phyloP scores from a whole-genome alignment of 371 early-diverging fungal species.

The Syncephalis plumigaleata region DNA sequence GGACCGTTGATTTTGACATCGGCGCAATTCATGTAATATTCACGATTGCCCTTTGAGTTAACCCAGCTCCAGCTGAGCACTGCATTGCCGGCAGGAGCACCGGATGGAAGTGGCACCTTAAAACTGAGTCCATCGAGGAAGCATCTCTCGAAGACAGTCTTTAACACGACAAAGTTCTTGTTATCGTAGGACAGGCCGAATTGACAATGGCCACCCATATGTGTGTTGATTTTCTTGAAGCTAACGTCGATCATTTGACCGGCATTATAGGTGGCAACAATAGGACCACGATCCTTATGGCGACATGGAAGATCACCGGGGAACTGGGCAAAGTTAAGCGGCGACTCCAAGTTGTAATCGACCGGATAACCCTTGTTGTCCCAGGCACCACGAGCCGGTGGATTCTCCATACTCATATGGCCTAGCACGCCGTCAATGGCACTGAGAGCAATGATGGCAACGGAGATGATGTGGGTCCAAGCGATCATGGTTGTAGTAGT shows the following conservation, averaged over 20 bases:
- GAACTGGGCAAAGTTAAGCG: too few species aligned
- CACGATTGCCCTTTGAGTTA: slow-evolving; percentile 31
- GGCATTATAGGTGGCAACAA: not conserved
- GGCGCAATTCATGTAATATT: slow-evolving; percentile 47
- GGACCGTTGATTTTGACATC: slow-evolving; percentile 28
- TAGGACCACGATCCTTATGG: not conserved
- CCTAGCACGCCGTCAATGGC: too few species aligned
- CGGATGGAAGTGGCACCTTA: not conserved
- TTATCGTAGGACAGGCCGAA: slow-evolving; percentile 5
- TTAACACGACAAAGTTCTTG: slow-evolving; percentile 3
- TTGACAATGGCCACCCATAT: slow-evolving; percentile 7
- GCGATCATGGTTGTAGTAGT: too few species aligned
- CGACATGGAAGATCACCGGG: not conserved
- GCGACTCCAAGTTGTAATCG: too few species aligned
- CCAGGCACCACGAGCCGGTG: too few species aligned
- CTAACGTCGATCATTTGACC: not conserved
- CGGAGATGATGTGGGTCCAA: too few species aligned
- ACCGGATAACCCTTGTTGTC: too few species aligned
- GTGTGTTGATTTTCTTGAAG: not conserved
- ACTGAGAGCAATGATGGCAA: too few species aligned
- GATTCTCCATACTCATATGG: too few species aligned
- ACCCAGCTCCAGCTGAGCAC: slow-evolving; percentile 4
- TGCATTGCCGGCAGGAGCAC: not conserved
- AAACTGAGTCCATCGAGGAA: not conserved
- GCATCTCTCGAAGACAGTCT: slow-evolving; percentile 1